Evolutionary conservation across 805 yeast species (phyloP).

Genomic region (Limtongia smithiae): DNA sequence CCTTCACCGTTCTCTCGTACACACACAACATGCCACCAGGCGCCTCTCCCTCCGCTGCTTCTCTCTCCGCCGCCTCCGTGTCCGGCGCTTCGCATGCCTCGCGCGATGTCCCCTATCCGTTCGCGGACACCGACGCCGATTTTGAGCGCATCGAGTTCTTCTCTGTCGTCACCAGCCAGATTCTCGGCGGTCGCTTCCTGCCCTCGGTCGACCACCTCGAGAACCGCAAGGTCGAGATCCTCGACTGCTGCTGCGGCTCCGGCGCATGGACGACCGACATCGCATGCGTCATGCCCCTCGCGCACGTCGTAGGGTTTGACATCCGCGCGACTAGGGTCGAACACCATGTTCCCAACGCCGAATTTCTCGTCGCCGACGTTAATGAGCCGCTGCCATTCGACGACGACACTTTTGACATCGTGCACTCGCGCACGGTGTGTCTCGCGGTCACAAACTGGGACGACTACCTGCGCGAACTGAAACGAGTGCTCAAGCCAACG

Average conservation of each 20-base stretch:
- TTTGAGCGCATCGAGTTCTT: conserved; percentile 15
- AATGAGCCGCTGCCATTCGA: conserved; percentile 11
- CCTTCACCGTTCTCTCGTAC: no score
- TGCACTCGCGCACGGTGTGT: conserved; percentile 11
- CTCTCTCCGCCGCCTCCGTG: background rate
- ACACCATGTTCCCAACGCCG: conserved; percentile 13
- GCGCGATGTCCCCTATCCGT: background rate
- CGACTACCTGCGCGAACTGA: conserved; percentile 11
- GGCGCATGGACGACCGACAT: conserved; percentile 22
- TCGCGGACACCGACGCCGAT: conserved; percentile 10
- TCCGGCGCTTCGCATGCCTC: background rate
- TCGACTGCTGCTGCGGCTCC: conserved; percentile 19
- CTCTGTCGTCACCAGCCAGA: conserved; percentile 10
- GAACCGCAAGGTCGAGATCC: conserved; percentile 4
- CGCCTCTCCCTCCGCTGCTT: background rate
- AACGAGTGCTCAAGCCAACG: conserved; percentile 14
- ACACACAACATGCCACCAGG: no score
- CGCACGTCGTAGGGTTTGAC: conserved; percentile 14
- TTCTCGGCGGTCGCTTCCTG: conserved; percentile 20
- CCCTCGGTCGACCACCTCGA: conserved; percentile 16
- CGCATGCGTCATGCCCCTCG: conserved; percentile 15
- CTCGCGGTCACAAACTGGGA: conserved; percentile 16
- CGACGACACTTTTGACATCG: conserved; percentile 6
- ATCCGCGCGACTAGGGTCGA: background rate
- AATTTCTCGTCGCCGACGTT: conserved; percentile 13